Percentiles rank a stretch among this genome's conserved stretches.
These are phyloP conservation scores for Neltuma alba DNA, from an alignment of 306 rosid genomes.

Conservation along the genomic window DNA sequence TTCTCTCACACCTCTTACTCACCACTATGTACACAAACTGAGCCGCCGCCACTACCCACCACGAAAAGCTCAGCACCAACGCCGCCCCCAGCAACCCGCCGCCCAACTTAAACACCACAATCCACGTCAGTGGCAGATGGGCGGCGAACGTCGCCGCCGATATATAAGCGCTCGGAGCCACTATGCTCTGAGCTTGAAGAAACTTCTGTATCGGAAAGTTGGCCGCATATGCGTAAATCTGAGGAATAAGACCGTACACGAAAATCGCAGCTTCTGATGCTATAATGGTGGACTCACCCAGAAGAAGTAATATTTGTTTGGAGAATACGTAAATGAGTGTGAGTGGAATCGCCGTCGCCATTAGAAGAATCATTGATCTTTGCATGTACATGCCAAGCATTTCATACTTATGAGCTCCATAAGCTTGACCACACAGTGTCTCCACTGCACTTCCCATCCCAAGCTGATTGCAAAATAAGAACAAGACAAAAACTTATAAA, in stretches of 20 bases:
- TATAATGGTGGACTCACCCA: slow-evolving; percentile 47
- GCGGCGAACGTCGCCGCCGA: slow-evolving; percentile 34
- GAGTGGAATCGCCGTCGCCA: slow-evolving; percentile 42
- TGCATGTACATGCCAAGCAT: slow-evolving; percentile 58
- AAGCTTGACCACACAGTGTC: slow-evolving; percentile 72
- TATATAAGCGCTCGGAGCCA: slow-evolving; percentile 52
- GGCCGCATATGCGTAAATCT: slow-evolving; percentile 58
- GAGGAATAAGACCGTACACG: slow-evolving; percentile 59
- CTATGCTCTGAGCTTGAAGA: slow-evolving; percentile 64
- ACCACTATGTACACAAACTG: slow-evolving; percentile 48
- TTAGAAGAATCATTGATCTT: slow-evolving; percentile 48
- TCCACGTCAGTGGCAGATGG: slow-evolving; percentile 48
- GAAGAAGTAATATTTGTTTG: slow-evolving; percentile 35
- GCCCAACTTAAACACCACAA: slow-evolving; percentile 38
- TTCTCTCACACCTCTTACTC: slow-evolving; percentile 37
- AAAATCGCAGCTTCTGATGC: slow-evolving; percentile 43
- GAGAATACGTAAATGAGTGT: slow-evolving; percentile 46
- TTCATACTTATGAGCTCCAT: slow-evolving; percentile 50
- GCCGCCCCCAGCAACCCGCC: slow-evolving; percentile 53
- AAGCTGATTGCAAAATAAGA: slow-evolving; percentile 30
- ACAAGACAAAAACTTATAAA: no score
- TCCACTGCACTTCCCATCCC: slow-evolving; percentile 75
- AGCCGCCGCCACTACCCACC: slow-evolving; percentile 60
- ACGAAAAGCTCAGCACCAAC: slow-evolving; percentile 48
- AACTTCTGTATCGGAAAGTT: slow-evolving; percentile 63